Evolutionary conservation across 192 early-diverging fungal species (phyloP).

Genomic region (Rhizoclosmatium sp.): DNA sequence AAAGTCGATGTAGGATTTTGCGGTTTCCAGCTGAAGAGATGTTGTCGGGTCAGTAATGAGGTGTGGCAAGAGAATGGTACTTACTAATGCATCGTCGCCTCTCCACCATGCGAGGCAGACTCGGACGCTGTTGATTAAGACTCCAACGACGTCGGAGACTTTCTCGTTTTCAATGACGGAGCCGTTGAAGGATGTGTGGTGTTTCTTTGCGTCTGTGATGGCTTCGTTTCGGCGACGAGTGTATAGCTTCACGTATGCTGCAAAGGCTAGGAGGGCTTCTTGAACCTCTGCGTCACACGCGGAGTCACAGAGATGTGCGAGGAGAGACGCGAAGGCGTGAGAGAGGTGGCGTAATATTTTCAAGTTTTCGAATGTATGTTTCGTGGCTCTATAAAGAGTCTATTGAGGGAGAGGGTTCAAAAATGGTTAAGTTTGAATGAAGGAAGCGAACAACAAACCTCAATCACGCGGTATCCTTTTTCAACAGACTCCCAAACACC

Average conservation of each 20-base stretch:
- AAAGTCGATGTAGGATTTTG: conserved; percentile 48
- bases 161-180: conserved; percentile 47
- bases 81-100: conserved; percentile 50
- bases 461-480: conserved; percentile 50
- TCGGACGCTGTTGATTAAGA: conserved; percentile 49
- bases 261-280: conserved; percentile 47
- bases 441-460: conserved; percentile 32
- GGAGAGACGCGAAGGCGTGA: conserved; percentile 55
- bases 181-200: conserved; percentile 1
- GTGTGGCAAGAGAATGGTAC: background rate
- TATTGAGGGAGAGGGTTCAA: conserved; percentile 19
- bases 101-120: conserved; percentile 37
- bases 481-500: conserved; percentile 49
- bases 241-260: conserved; percentile 52
- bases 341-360: conserved; percentile 55
- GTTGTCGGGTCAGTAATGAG: background rate
- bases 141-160: conserved; percentile 55
- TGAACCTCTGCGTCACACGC: conserved; percentile 48
- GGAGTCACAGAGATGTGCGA: conserved; percentile 50
- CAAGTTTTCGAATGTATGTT: conserved; percentile 60
- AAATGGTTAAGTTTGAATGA: background rate
- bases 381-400: conserved; percentile 60
- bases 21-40: conserved; percentile 41
- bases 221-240: conserved; percentile 45
- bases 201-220: background rate